Base-by-base conservation (phyloP, 2,329 filamentous ascomycete species). In the Penicillium sp. region DNA sequence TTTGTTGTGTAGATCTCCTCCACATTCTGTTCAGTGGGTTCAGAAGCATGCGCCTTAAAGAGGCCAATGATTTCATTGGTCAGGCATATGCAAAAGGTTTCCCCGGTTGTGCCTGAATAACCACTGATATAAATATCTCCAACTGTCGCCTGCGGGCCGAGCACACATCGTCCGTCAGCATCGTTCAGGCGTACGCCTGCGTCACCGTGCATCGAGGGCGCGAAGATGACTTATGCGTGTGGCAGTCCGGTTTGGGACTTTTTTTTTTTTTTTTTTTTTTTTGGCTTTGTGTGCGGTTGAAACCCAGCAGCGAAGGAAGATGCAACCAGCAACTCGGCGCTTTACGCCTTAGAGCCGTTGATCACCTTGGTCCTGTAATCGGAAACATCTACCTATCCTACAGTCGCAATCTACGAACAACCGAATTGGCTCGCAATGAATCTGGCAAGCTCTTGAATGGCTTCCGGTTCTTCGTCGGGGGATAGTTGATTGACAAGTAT, bases 381-480 rank as follows among this genome's bases (percentile, higher is more conserved):
- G 23, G 35, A 29, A 26, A 23, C 19, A 53, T 35, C n/a, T 56
- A 55, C 31, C 46, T 52, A 61, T 48, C 23, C 44, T 58, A 54
- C 52, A 54, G 19, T 49, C 53, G 19, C 44, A 31, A 15, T 30
- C 44, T 56, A 63, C 21, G 55, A 45, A 55, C 59, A 71, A 19
- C 72, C 73, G 9, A 75, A 57, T 21, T 71, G 65, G 41, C 62
- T 63, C n/a, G 67, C 64, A 15, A 76, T 64, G 41, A 73, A 74
- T 13, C 30, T 62, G 21, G 72, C 64, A 38, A 76, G 66, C 21
- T 70, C 67, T 48, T 68, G 62, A 30, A 71, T 54, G 17, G 59
- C 35, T 45, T 31, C 64, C 58, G 59, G 66, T 53, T 58, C 64
- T 47, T 56, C 60, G 54, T 51, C 67, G 31, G 50, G 38, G 53